A percentile compares a stretch with the other conserved stretches of the same genome.
phyloP scores from a whole-genome alignment of 208 protist species.

The Acanthamoeba lenticulata region DNA sequence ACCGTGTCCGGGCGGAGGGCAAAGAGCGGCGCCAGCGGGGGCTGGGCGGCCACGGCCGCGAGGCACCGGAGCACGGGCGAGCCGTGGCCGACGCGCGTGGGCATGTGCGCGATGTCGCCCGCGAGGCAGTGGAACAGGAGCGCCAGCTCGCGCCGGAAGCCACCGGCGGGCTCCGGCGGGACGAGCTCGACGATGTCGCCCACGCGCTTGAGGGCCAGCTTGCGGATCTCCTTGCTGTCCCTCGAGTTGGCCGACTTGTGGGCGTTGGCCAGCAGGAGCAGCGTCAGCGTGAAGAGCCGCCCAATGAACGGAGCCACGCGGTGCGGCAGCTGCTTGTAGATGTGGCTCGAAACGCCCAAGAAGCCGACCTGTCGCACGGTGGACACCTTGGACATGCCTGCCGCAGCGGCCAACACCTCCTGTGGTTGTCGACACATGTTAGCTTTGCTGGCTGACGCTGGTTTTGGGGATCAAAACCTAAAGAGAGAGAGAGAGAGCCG shows the following conservation, averaged over 20 bases:
- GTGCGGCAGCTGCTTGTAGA: constrained; percentile 62
- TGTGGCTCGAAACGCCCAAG: constrained; percentile 23
- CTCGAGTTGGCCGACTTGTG: neutral
- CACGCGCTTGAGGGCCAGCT: constrained; percentile 33
- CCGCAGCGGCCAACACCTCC: neutral
- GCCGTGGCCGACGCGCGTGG: neutral
- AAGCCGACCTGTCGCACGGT: neutral
- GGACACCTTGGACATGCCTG: neutral
- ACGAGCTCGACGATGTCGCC: constrained; percentile 53
- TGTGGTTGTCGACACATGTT: neutral
- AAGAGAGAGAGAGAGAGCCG: neutral
- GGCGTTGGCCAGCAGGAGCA: constrained; percentile 58
- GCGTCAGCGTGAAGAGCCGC: constrained; percentile 39
- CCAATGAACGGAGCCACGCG: constrained; percentile 27
- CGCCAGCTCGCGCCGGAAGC: neutral
- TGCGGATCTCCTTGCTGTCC: constrained; percentile 34
- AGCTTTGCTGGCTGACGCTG: neutral
- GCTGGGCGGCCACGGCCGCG: neutral
- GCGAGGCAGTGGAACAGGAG: constrained; percentile 16
- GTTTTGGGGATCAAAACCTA: neutral
- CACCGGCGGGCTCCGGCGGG: neutral
- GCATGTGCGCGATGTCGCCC: constrained; percentile 16
- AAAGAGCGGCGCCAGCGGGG: neutral
- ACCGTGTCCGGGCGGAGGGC: neutral
- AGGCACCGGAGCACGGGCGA: constrained; percentile 38